phyloP scores from a whole-genome alignment of 2,329 filamentous ascomycete genomes.

The Pseudocercospora macadamiae region DNA sequence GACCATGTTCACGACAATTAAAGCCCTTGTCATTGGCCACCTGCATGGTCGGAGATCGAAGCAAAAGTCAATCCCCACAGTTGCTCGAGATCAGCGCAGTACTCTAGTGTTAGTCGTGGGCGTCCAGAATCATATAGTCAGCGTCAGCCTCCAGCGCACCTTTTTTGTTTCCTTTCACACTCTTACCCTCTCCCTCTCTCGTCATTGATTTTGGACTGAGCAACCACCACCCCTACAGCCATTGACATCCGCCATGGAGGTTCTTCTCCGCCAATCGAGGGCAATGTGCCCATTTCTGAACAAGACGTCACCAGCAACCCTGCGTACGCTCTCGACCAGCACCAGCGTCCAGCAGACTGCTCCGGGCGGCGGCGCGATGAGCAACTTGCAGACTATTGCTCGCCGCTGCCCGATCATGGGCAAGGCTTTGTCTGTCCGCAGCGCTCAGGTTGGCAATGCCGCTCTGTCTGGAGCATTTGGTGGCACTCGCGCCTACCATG shows the following conservation, averaged over 20 bases:
- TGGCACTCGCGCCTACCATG: conserved; percentile 53
- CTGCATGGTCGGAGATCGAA: neutral
- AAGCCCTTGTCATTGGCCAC: conserved; percentile 1
- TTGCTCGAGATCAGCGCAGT: conserved; percentile 1
- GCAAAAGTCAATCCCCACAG: conserved; percentile 4
- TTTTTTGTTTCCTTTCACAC: neutral
- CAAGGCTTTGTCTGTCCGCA: conserved; percentile 84
- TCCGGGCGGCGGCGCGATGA: conserved; percentile 84
- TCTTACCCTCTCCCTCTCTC: neutral
- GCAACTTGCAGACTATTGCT: conserved; percentile 91
- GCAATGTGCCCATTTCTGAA: conserved; percentile 97
- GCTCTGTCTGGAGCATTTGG: conserved; percentile 54
- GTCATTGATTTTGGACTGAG: neutral
- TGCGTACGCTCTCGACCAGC: conserved; percentile 83
- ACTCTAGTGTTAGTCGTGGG: neutral
- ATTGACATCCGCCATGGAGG: conserved; percentile 70
- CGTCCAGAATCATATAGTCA: conserved; percentile 6
- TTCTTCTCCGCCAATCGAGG: conserved; percentile 91
- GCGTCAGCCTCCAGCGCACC: neutral
- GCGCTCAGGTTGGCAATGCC: conserved; percentile 52
- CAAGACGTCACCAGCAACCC: conserved; percentile 86
- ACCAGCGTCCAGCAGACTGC: conserved; percentile 67
- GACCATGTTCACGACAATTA: neutral
- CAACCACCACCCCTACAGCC: neutral
- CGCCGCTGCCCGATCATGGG: conserved; percentile 98